These are phyloP conservation scores for Fusarium sp. DNA, from an alignment of 2,329 filamentous ascomycete species.

Conservation along the genomic window DNA sequence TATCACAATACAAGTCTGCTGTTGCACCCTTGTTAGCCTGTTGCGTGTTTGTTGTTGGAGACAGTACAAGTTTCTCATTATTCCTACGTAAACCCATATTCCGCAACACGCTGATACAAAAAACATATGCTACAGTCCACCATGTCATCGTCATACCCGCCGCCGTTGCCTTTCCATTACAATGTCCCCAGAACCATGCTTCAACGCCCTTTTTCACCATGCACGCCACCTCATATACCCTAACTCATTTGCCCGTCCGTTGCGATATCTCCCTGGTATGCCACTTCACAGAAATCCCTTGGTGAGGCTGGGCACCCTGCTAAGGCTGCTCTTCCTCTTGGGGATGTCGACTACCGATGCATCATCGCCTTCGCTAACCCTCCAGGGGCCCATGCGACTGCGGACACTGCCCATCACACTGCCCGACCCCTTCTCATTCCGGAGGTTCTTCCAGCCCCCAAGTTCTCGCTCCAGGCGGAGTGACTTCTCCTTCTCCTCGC, in stretches of 20 bases:
- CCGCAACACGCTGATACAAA: constrained; percentile 27
- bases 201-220: constrained; percentile 43
- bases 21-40: not conserved
- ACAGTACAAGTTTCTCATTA: constrained; percentile 37
- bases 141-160: constrained; percentile 21
- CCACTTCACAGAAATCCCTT: constrained; percentile 79
- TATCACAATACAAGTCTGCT: not conserved
- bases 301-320: constrained; percentile 76
- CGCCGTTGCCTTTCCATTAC: constrained; percentile 27
- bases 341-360: constrained; percentile 67
- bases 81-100: constrained; percentile 43
- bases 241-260: constrained; percentile 29
- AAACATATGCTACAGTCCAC: constrained; percentile 33
- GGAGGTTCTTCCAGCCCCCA: constrained; percentile 85
- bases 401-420: constrained; percentile 65
- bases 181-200: constrained; percentile 41
- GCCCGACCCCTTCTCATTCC: constrained; percentile 71
- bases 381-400: constrained; percentile 54
- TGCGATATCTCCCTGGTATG: not conserved
- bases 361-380: constrained; percentile 59
- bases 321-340: constrained; percentile 77
- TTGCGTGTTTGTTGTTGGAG: too few species aligned
- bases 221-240: constrained; percentile 28
- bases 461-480: constrained; percentile 89
- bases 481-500: constrained; percentile 88